These are phyloP conservation scores for Arachis monticola DNA, from an alignment of 331 rosid species.

Conservation along the genomic window DNA sequence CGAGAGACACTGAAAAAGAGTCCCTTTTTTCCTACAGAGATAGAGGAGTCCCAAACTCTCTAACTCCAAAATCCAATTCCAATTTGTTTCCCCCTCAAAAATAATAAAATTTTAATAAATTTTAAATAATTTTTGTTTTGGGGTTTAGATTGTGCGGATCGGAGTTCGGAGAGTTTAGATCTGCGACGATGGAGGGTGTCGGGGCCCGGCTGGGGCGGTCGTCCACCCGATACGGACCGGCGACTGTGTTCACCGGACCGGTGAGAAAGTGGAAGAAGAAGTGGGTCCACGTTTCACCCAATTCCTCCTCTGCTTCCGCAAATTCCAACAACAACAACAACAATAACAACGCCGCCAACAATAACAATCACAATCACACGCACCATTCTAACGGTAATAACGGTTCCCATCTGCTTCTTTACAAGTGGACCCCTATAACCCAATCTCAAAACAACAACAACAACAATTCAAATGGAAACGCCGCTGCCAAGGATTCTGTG, in stretches of 20 bases:
- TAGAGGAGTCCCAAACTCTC: neutral
- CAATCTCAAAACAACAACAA: conserved; percentile 63
- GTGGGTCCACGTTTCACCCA: conserved; percentile 86
- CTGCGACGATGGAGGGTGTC: conserved; percentile 82
- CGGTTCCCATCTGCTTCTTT: conserved; percentile 79
- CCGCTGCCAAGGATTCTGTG: conserved; percentile 44
- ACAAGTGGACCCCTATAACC: conserved; percentile 90
- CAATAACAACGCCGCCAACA: conserved; percentile 17
- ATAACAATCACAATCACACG: conserved; percentile 38
- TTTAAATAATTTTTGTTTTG: too few relatives aligned
- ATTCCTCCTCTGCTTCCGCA: conserved; percentile 48
- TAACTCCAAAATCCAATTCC: neutral
- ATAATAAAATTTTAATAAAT: neutral
- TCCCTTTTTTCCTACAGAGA: neutral
- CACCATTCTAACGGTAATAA: conserved; percentile 68
- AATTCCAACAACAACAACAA: conserved; percentile 38
- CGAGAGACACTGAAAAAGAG: neutral
- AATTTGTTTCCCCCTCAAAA: neutral
- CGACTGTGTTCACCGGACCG: conserved; percentile 96
- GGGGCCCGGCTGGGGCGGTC: conserved; percentile 98
- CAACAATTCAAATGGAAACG: conserved; percentile 39
- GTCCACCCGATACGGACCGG: conserved; percentile 95
- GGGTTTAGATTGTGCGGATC: conserved; percentile 42
- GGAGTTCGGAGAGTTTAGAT: conserved; percentile 44
- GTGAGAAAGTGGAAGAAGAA: conserved; percentile 99